These are phyloP conservation scores for Gracilaria vermiculophylla DNA, from an alignment of 23 red algal genomes.

Conservation along the genomic window DNA sequence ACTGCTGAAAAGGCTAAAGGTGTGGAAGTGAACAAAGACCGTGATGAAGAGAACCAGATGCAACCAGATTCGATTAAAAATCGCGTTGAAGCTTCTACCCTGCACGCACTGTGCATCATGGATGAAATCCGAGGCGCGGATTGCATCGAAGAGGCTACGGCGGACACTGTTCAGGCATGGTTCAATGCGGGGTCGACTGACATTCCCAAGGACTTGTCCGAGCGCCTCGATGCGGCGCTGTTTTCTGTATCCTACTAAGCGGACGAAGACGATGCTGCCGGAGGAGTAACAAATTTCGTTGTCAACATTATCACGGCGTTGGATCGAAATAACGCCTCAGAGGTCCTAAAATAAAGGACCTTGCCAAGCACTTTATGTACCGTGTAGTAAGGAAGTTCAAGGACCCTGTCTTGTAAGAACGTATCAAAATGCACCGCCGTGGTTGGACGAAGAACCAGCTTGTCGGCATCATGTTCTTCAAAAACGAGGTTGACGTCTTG, in stretches of 20 bases:
- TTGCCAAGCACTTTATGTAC: background rate
- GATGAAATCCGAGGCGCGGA: background rate
- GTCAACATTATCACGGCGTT: background rate
- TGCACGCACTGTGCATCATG: no score
- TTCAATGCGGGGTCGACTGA: background rate
- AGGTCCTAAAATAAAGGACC: background rate
- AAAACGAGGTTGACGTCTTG: background rate
- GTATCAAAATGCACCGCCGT: background rate
- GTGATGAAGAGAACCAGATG: no score
- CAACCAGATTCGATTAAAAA: no score
- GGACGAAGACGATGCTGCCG: background rate
- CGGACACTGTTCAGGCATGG: background rate
- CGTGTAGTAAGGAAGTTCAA: background rate
- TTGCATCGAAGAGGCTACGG: background rate
- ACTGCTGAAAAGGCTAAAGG: no score
- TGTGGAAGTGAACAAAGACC: no score
- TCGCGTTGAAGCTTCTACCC: no score
- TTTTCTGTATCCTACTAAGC: background rate
- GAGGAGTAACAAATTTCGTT: background rate
- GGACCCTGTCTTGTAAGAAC: background rate
- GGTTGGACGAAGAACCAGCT: background rate
- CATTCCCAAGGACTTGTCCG: background rate
- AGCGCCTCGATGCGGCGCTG: background rate
- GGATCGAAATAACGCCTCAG: constrained; percentile 6
- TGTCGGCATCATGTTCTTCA: background rate